Percentiles rank a stretch among this genome's conserved stretches.
Evolutionary conservation across 2,329 filamentous ascomycete species (phyloP).

Genomic region (Claviceps lovelessii): DNA sequence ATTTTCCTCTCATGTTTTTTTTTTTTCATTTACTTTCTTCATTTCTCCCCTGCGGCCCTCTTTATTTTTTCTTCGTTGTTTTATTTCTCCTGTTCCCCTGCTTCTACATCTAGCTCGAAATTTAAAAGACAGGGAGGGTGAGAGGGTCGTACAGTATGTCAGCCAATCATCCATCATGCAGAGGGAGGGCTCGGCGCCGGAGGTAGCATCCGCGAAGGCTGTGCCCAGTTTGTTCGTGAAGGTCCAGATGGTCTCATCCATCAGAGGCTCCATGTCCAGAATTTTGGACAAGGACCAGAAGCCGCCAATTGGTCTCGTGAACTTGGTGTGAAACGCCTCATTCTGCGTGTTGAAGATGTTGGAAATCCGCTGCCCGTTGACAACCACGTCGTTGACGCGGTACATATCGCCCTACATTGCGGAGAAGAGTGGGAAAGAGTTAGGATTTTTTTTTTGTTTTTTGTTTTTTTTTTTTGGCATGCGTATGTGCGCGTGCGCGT

Average conservation of each 20-base stretch:
- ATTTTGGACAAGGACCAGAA: conserved; percentile 8
- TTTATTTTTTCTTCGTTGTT: too few species aligned
- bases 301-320: conserved; percentile 7
- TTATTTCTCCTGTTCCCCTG: too few species aligned
- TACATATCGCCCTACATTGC: conserved; percentile 9
- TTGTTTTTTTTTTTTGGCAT: too few species aligned
- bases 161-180: conserved; percentile 10
- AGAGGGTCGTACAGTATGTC: conserved; percentile 6
- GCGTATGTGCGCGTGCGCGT: too few species aligned
- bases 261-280: conserved; percentile 8
- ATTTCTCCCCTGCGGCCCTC: too few species aligned
- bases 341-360: conserved; percentile 11
- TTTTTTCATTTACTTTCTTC: too few species aligned
- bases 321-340: conserved; percentile 7
- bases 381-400: conserved; percentile 7
- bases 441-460: too few species aligned
- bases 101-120: too few species aligned
- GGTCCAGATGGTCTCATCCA: conserved; percentile 8
- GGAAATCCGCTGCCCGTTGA: conserved; percentile 7
- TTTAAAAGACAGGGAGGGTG: not conserved
- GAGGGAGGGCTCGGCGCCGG: not conserved
- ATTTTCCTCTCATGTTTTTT: too few species aligned
- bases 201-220: conserved; percentile 5
- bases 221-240: conserved; percentile 4
- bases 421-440: not conserved